Base-by-base conservation (phyloP, 345 rosid genomes). In the Melaleuca alternifolia region DNA sequence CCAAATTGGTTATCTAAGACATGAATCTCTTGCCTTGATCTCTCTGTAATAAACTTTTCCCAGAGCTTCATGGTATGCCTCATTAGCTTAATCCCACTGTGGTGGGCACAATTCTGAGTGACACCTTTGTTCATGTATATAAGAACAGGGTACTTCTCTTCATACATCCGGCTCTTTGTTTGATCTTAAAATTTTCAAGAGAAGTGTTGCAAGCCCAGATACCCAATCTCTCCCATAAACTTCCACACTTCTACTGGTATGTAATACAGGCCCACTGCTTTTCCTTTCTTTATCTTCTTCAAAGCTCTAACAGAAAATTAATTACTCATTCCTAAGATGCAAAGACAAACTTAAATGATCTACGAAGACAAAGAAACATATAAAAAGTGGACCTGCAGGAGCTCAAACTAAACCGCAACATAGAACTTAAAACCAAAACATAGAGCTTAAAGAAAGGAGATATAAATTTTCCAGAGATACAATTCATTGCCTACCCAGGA, bases 1-100 rank as follows among this genome's bases (percentile, higher is more conserved):
- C 82, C 56, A 82, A 86, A 86, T 61, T 86, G 85, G 23, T 86
- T 83, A n/a, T 86, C 85, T 26, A 82, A 56, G 21, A 86, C 28
- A 30, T 44, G 28, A 46, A 81, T 85, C 77, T 33, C 61, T 24
- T 23, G 54, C 56, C 83, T 85, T 53, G 50, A 30, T 65, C 83
- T 76, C 16, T 51, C 18, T 50, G 76, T 56, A 10, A 30, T 85
- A 16, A 85, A 84, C 33, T 21, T 71, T 52, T 85, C 84, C 59
- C 30, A 76, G 51, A 85, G 52, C 54, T 75, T 85, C 84, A 50
- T 85, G 24, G 62, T 76, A 77, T 76, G 62, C 30, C 84, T 85
- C 50, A 75, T 53, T 30, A 85, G 23, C 52, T 85, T 85, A 53
- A 85, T 52, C 28, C 84, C 79, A 62, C n/a, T 23, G 18, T 30